A percentile compares a stretch with the other conserved stretches of the same genome.
These are phyloP conservation scores for Botrytis byssoidea DNA, from an alignment of 2,329 filamentous ascomycete species.

Conservation along the genomic window DNA sequence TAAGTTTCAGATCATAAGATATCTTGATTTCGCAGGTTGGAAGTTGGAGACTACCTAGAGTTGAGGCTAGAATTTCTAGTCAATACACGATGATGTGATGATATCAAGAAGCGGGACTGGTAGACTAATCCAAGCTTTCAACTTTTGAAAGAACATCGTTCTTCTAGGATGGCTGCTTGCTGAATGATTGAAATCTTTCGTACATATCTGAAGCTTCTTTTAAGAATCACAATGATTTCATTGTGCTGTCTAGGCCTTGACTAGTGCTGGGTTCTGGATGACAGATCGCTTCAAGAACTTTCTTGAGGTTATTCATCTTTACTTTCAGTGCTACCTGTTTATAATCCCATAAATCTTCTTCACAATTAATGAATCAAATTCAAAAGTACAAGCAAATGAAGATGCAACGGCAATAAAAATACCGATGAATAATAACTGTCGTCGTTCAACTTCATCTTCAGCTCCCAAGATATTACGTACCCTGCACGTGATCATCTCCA, in stretches of 20 bases:
- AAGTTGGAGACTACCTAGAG: background rate
- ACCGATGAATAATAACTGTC: background rate
- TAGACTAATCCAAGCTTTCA: background rate
- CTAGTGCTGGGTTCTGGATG: background rate
- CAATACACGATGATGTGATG: background rate
- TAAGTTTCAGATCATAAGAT: background rate
- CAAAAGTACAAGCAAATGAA: background rate
- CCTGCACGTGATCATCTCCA: background rate
- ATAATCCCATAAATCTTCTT: background rate
- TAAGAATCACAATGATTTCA: background rate
- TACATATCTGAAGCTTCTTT: background rate
- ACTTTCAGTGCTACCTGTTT: background rate
- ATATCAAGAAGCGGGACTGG: background rate
- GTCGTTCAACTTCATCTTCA: background rate
- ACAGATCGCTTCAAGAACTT: background rate
- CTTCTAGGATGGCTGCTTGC: background rate
- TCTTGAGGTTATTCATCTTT: background rate
- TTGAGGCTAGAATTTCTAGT: too few relatives aligned
- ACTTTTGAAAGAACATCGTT: background rate
- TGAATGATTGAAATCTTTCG: background rate
- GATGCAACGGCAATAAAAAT: background rate
- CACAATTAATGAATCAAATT: too few relatives aligned
- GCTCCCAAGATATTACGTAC: background rate
- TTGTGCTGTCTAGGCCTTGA: background rate
- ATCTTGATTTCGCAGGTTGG: background rate